phyloP scores from a whole-genome alignment of 2,329 filamentous ascomycete species.

The Magnaporthiopsis incrustans region DNA sequence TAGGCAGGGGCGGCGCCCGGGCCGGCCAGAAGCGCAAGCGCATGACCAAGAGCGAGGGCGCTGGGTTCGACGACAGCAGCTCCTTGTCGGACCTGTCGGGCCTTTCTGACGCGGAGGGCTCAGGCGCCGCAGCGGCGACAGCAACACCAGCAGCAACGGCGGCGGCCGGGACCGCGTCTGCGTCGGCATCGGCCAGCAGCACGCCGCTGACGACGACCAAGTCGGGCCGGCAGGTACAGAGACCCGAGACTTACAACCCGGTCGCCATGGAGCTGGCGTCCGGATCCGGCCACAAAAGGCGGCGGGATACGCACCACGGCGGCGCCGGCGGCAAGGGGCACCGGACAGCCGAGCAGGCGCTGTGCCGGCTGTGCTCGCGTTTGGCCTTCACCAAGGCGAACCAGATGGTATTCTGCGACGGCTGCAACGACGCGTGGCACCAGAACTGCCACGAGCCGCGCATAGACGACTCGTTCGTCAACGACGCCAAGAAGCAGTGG shows the following conservation, averaged over 20 bases:
- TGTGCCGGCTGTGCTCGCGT: constrained; percentile 66
- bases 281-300: constrained; percentile 5
- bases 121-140: constrained; percentile 8
- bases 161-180: constrained; percentile 5
- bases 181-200: constrained; percentile 22
- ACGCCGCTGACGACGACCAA: constrained; percentile 61
- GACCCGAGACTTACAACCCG: constrained; percentile 55
- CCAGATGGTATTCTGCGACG: constrained; percentile 79
- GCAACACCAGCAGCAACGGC: constrained; percentile 9
- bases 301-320: constrained; percentile 1
- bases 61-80: constrained; percentile 8
- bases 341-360: constrained; percentile 47
- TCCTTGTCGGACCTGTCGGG: constrained; percentile 21
- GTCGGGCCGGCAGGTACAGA: constrained; percentile 64
- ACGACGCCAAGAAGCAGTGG: constrained; percentile 61
- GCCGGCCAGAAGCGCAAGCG: constrained; percentile 12
- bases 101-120: constrained; percentile 13
- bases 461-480: constrained; percentile 62
- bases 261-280: constrained; percentile 34
- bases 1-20: not conserved
- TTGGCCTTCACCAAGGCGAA: constrained; percentile 66
- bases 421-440: constrained; percentile 73
- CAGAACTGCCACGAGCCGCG: constrained; percentile 72
- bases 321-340: constrained; percentile 32
- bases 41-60: constrained; percentile 13